phyloP scores from a whole-genome alignment of 306 rosid genomes.

The Cicer chorassanicum region DNA sequence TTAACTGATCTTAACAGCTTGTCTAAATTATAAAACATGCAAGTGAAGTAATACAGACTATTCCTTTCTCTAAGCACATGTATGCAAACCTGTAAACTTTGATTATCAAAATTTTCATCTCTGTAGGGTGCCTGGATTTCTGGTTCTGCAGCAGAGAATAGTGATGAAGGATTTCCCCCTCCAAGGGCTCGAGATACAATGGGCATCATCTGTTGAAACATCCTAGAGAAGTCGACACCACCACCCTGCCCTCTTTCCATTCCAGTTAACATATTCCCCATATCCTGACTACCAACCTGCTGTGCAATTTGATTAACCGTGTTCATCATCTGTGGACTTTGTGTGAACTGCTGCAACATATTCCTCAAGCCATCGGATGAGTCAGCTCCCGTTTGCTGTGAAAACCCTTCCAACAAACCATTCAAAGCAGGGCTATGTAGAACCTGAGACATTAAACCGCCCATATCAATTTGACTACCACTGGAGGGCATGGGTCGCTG shows the following conservation, averaged over 20 bases:
- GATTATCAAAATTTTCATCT: slow-evolving; percentile 51
- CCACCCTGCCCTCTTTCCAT: slow-evolving; percentile 76
- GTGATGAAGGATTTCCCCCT: slow-evolving; percentile 54
- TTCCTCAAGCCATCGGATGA: slow-evolving; percentile 89
- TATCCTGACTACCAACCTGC: slow-evolving; percentile 81
- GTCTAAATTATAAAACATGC: slow-evolving; percentile 23
- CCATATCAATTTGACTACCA: slow-evolving; percentile 63
- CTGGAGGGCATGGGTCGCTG: slow-evolving; percentile 49
- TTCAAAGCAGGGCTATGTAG: slow-evolving; percentile 85
- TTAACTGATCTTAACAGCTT: slow-evolving; percentile 8
- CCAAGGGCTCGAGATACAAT: slow-evolving; percentile 83
- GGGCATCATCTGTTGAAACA: slow-evolving; percentile 99
- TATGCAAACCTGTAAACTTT: slow-evolving; percentile 65
- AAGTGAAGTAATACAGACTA: slow-evolving; percentile 16
- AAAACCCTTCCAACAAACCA: slow-evolving; percentile 86
- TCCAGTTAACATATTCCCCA: slow-evolving; percentile 75
- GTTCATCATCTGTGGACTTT: slow-evolving; percentile 87
- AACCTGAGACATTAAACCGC: slow-evolving; percentile 87
- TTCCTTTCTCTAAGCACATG: slow-evolving; percentile 23
- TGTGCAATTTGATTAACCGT: slow-evolving; percentile 80
- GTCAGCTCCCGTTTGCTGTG: slow-evolving; percentile 86
- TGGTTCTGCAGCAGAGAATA: slow-evolving; percentile 55
- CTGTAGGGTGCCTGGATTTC: slow-evolving; percentile 44
- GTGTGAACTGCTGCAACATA: slow-evolving; percentile 89
- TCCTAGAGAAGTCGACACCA: slow-evolving; percentile 78